Conservation (phyloP, 176 grass and related monocot species). For the Hyparrhenia diplandra region DNA sequence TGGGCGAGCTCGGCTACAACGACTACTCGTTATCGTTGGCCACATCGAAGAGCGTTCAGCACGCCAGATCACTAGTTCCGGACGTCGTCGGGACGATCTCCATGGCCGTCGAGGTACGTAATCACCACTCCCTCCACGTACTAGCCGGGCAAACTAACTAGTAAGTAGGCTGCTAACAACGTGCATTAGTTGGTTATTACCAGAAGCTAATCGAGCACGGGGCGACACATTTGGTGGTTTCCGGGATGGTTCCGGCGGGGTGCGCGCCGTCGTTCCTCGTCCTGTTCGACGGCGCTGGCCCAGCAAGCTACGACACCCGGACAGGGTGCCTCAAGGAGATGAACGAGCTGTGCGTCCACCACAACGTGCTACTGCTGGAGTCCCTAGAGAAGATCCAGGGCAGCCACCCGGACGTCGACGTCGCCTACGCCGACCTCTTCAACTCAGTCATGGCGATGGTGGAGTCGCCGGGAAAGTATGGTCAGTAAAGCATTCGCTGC, state of each 20-base stretch:
- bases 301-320: constrained; percentile 22
- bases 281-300: background rate
- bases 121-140: no score
- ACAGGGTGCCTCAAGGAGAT: constrained; percentile 44
- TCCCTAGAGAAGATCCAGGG: constrained; percentile 18
- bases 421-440: constrained; percentile 56
- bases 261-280: constrained; percentile 28
- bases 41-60: constrained; percentile 2
- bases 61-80: constrained; percentile 24
- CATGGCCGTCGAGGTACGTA: constrained; percentile 51
- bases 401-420: constrained; percentile 25
- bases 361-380: constrained; percentile 34
- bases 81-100: constrained; percentile 30
- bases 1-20: constrained; percentile 40
- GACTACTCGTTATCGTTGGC: constrained; percentile 25
- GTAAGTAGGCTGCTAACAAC: no score
- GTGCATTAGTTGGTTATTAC: background rate
- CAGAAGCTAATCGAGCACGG: constrained; percentile 36
- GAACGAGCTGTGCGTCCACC: constrained; percentile 35
- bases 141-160: no score
- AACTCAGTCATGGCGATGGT: no score
- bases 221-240: background rate
- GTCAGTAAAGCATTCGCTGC: no score
- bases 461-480: no score
- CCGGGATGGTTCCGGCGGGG: constrained; percentile 23